These are phyloP conservation scores for Rhynchosporium agropyri DNA, from an alignment of 2,329 filamentous ascomycete species.

Conservation along the genomic window DNA sequence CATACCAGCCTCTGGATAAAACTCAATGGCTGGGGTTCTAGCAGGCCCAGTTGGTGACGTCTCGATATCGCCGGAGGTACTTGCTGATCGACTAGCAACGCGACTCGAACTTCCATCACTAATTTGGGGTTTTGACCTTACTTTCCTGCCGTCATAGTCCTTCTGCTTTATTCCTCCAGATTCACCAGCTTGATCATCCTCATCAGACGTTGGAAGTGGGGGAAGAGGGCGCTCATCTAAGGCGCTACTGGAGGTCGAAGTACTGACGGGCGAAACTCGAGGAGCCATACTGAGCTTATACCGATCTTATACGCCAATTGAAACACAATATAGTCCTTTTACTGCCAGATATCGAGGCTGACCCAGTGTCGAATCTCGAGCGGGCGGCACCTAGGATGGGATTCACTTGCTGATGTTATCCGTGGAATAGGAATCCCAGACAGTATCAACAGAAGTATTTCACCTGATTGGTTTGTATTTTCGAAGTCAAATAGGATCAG, in stretches of 20 bases:
- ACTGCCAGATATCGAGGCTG: background rate
- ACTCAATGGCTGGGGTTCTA: background rate
- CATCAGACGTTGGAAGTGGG: constrained; percentile 14
- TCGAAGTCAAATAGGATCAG: too few species aligned
- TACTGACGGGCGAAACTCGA: background rate
- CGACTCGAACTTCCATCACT: background rate
- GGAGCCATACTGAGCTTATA: constrained; percentile 8
- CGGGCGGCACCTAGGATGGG: background rate
- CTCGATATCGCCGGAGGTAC: background rate
- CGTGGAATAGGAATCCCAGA: too few species aligned
- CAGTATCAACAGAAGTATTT: too few species aligned
- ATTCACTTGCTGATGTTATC: too few species aligned
- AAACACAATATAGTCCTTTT: background rate
- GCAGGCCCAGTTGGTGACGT: background rate
- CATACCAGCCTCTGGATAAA: too few species aligned
- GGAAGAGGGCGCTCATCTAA: constrained; percentile 20
- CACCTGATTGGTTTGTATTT: too few species aligned
- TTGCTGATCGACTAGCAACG: background rate
- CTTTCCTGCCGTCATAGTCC: background rate
- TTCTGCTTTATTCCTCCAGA: background rate
- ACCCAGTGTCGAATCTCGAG: background rate
- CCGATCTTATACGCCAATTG: background rate
- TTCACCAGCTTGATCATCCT: constrained; percentile 2
- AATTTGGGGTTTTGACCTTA: background rate
- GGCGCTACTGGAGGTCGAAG: background rate